Evolutionary conservation across 352 stramenopile genomes (phyloP), one percentile per base, ranked within the genome.

Genomic region (Phytophthora crassamura): DNA sequence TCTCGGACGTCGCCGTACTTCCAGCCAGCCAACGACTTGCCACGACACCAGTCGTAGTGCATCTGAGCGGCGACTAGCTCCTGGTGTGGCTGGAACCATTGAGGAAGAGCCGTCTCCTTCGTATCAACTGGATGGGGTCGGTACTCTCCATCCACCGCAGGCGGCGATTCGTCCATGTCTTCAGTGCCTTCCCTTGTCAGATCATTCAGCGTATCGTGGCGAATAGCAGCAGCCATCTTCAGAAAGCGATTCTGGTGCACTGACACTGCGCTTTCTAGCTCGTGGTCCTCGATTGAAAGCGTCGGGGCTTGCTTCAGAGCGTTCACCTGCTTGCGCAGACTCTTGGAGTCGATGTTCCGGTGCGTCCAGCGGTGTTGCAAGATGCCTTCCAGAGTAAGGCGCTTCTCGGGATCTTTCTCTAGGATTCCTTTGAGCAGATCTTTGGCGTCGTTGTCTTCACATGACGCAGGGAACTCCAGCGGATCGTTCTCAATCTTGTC

Each of bases 401-500:
- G 83, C 57, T 79, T 83, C 32, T 82, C 67, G 1, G 90, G 86
- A 54, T 97, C 72, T 25, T 90, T 95, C 36, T 90, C 78, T 6
- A 98, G 69, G 8, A 97, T 91, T 0, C 40, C 40, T 9, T 49
- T 39, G 7, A 97, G 66, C 45, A 97, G 67, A 43, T 96, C 82
- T 33, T 84, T 88, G 0, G 86, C 54, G n/a, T 88, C 77, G 1
- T 77, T 72, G 34, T 88, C 78, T 30, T 72, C 59, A 33, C 76
- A 88, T 3, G 20, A 71, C 0, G 71, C 10, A 8, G 84, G 81
- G 36, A 90, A 92, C 6, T 73, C 62, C 3, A 92, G 25, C 1
- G 74, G 61, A 20, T 89, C 83, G 1, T 64, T 68, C 41, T 95
- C 81, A 48, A 97, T 97, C 46, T 97, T 94, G 20, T 97, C 90